Evolutionary conservation across 164 flowering plant genomes (phyloP), one percentile per base, ranked within the genome.

Genomic region (Vitis labrusca): DNA sequence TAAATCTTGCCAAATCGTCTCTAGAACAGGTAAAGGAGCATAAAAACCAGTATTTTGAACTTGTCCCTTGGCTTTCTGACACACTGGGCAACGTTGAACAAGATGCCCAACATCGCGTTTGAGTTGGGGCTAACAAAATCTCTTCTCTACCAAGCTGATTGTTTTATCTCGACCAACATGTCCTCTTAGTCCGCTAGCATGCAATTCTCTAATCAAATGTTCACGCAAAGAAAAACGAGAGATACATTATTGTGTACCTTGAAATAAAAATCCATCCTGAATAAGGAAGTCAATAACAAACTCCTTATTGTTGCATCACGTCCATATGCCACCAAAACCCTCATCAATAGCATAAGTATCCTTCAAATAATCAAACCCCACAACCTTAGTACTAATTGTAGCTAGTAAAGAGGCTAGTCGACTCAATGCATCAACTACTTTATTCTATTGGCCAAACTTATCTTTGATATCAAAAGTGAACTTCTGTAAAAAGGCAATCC

Each of bases 401-500:
- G 29, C 27, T 5, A 68, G 44, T 29, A 68, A 16, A 12, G 10
- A 11, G 2, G 17, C 53, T 2, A 54, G 2, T 9, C 53, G 8
- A 57, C 63, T 68, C 7, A 68, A 47, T 2, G 50, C 56, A 13
- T 69, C 58, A 10, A 64, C 65, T 5, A 50, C 68, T 8, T 50
- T 54, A 17, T 64, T 73, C 11, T 47, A 32, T 8, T 8, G 0
- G 5, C 56, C 62, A 1, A 12, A 54, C 12, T 67, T 73, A 19
- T 73, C 64, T 51, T 61, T 61, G 0, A 68, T 1, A 5, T 54
- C 6, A 56, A 49, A 68, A 12, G 49, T n/a, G 19, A 68, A 62
- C 27, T 73, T 11, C 12, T 67, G 58, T 16, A 73, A 15, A 4
- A 5, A 68, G 8, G 29, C 8, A 10, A 27, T 14, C 74, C 74